phyloP scores from a whole-genome alignment of 139 green algal species.

The Edaphochlamys debaryana region DNA sequence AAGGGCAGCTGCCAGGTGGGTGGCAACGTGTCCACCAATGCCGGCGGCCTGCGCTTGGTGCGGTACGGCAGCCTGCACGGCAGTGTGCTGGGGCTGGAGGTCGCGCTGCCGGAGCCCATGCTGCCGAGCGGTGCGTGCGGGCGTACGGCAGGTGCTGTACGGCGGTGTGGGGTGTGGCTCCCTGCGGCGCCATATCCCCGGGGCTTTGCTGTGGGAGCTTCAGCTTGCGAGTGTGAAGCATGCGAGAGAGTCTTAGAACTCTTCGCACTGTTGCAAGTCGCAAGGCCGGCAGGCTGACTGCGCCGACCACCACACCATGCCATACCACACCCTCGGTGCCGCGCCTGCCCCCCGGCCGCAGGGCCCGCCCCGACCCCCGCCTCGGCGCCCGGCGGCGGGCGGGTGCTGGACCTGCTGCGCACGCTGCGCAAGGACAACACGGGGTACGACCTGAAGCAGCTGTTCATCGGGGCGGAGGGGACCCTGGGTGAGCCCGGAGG shows the following conservation, averaged over 20 bases:
- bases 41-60: slow-evolving; percentile 88
- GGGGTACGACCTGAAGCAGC: slow-evolving; percentile 97
- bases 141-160: too few relatives aligned
- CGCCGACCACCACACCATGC: too few relatives aligned
- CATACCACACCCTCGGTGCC: slow-evolving; percentile 1
- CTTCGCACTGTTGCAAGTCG: too few relatives aligned
- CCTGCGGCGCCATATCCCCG: too few relatives aligned
- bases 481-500: slow-evolving; percentile 81
- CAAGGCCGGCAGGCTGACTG: too few relatives aligned
- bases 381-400: background rate
- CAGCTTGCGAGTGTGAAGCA: too few relatives aligned
- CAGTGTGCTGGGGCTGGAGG: slow-evolving; percentile 93
- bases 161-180: too few relatives aligned
- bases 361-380: background rate
- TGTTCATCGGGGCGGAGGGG: slow-evolving; percentile 98
- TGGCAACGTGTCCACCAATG: slow-evolving; percentile 98
- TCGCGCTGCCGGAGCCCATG: slow-evolving; percentile 81
- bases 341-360: background rate
- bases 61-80: slow-evolving; percentile 95
- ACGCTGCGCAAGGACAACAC: slow-evolving; percentile 98
- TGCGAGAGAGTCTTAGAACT: too few relatives aligned
- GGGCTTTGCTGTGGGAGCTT: too few relatives aligned
- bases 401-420: slow-evolving; percentile 86
- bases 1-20: slow-evolving; percentile 97
- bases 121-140: too few relatives aligned